These are phyloP conservation scores for Sporopachydermia cereana DNA, from an alignment of 1,139 yeast species.

Conservation along the genomic window DNA sequence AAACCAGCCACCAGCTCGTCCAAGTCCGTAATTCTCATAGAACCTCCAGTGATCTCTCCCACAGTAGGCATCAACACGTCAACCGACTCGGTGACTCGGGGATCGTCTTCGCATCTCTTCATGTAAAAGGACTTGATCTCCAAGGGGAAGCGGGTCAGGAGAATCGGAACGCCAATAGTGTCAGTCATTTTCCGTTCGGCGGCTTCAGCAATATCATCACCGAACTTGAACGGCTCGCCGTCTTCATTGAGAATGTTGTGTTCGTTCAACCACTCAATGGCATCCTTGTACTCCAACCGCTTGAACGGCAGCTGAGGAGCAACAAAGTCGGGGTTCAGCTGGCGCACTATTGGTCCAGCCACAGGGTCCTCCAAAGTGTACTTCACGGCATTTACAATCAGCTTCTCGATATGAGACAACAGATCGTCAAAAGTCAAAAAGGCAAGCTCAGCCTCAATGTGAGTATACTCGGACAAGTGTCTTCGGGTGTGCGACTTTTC, in stretches of 20 bases:
- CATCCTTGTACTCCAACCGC: slow-evolving; percentile 85
- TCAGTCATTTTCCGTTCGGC: slow-evolving; percentile 99
- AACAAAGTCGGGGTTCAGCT: slow-evolving; percentile 82
- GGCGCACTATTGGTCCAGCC: slow-evolving; percentile 80
- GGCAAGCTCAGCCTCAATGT: slow-evolving; percentile 87
- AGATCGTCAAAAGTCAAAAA: slow-evolving; percentile 81
- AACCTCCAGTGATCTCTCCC: slow-evolving; percentile 97
- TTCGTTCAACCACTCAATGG: slow-evolving; percentile 93
- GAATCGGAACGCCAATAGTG: slow-evolving; percentile 80
- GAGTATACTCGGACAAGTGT: slow-evolving; percentile 95
- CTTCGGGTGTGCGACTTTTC: slow-evolving; percentile 98
- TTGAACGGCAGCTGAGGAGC: slow-evolving; percentile 79
- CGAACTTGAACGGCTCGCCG: slow-evolving; percentile 83
- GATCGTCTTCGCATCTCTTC: slow-evolving; percentile 85
- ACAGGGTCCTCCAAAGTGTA: slow-evolving; percentile 80
- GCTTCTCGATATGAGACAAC: slow-evolving; percentile 71
- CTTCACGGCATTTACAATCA: slow-evolving; percentile 57
- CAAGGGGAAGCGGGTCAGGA: slow-evolving; percentile 89
- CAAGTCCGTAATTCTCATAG: slow-evolving; percentile 84
- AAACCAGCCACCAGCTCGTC: slow-evolving; percentile 84
- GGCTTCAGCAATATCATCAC: slow-evolving; percentile 99
- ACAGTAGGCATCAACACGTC: slow-evolving; percentile 98
- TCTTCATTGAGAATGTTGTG: slow-evolving; percentile 91
- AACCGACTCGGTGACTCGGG: slow-evolving; percentile 92
- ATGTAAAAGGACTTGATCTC: slow-evolving; percentile 96